These are phyloP conservation scores for Diplodia seriata DNA, from an alignment of 2,329 filamentous ascomycete genomes.

Conservation along the genomic window DNA sequence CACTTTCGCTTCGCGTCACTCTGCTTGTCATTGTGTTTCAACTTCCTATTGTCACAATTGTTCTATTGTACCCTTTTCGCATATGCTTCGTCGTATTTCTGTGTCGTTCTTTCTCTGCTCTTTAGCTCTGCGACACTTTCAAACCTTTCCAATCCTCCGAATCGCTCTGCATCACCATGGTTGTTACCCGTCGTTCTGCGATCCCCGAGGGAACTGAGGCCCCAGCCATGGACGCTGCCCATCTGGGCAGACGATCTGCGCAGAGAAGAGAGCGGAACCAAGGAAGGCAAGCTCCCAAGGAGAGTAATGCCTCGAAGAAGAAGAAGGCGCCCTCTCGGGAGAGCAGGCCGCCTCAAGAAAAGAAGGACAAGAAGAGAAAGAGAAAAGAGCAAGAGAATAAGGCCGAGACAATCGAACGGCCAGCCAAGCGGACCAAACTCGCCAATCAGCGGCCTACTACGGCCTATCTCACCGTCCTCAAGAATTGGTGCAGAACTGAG, in stretches of 20 bases:
- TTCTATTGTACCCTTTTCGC: conserved; percentile 1
- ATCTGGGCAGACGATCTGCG: neutral
- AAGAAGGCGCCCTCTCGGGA: conserved; percentile 40
- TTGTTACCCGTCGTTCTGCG: neutral
- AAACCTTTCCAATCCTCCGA: neutral
- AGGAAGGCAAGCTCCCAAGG: neutral
- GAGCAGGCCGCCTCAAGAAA: conserved; percentile 51
- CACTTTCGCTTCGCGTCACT: conserved; percentile 26
- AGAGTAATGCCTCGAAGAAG: conserved; percentile 48
- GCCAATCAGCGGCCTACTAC: neutral
- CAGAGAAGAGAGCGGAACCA: neutral
- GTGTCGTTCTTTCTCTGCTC: neutral
- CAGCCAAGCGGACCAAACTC: neutral
- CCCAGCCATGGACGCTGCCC: neutral
- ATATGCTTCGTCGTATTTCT: neutral
- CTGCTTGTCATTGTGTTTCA: neutral
- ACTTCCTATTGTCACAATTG: neutral
- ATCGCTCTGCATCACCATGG: neutral
- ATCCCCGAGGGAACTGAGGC: neutral
- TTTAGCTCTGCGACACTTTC: neutral
- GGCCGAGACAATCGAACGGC: neutral
- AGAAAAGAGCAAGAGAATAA: conserved; percentile 38
- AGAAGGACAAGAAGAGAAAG: conserved; percentile 33
- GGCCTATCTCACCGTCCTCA: conserved; percentile 2
- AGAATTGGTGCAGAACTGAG: neutral